A percentile compares a stretch with the other conserved stretches of the same genome.
Evolutionary conservation across 2,329 filamentous ascomycete species (phyloP).

Genomic region (Sporothrix phasma): DNA sequence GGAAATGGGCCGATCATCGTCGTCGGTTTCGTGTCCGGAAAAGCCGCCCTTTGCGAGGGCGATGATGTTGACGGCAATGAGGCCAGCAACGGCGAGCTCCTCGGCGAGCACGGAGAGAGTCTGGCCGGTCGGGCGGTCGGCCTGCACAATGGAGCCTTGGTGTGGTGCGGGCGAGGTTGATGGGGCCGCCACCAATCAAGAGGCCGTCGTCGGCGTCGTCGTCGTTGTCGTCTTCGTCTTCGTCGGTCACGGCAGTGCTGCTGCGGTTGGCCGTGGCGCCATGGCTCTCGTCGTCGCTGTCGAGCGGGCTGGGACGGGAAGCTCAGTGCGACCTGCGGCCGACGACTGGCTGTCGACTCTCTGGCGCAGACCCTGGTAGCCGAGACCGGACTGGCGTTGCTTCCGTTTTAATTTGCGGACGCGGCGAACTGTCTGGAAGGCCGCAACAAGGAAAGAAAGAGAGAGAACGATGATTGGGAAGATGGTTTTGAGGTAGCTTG

Average conservation of each 20-base stretch:
- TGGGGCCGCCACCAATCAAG: slow-evolving; percentile 46
- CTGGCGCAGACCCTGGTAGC: slow-evolving; percentile 13
- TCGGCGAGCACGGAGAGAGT: slow-evolving; percentile 62
- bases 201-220: slow-evolving; percentile 47
- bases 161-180: slow-evolving; percentile 51
- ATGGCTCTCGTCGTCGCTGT: slow-evolving; percentile 44
- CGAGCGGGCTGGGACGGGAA: slow-evolving; percentile 34
- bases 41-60: slow-evolving; percentile 53
- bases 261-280: slow-evolving; percentile 43
- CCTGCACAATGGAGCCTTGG: slow-evolving; percentile 57
- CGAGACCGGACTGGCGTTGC: neutral
- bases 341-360: slow-evolving; percentile 16
- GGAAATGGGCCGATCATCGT: slow-evolving; percentile 38
- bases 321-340: slow-evolving; percentile 37
- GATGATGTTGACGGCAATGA: slow-evolving; percentile 59
- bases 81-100: slow-evolving; percentile 59
- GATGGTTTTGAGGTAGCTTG: slow-evolving; percentile 67
- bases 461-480: slow-evolving; percentile 64
- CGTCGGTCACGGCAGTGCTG: slow-evolving; percentile 27
- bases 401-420: slow-evolving; percentile 41
- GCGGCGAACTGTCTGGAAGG: slow-evolving; percentile 46
- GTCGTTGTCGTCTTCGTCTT: slow-evolving; percentile 45
- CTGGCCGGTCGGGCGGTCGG: slow-evolving; percentile 69
- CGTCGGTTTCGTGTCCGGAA: slow-evolving; percentile 34
- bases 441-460: slow-evolving; percentile 59